Evolutionary conservation across 305 asterid genomes (phyloP).

Genomic region (Fraxinus platypoda): DNA sequence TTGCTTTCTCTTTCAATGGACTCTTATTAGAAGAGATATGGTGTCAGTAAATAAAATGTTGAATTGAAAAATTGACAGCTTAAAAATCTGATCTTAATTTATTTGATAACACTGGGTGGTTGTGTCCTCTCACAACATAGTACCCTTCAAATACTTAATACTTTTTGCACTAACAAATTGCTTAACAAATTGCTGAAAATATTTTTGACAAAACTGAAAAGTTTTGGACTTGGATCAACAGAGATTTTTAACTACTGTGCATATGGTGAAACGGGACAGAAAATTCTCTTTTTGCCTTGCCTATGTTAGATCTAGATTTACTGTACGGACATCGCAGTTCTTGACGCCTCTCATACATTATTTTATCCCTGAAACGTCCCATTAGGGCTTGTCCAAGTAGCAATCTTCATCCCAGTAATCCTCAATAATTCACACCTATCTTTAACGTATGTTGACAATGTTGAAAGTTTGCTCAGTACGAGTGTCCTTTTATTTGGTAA

Average conservation of each 20-base stretch:
- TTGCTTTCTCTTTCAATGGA: constrained; percentile 17
- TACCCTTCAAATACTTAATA: neutral
- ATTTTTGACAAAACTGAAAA: constrained; percentile 10
- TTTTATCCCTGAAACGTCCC: neutral
- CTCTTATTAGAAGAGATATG: constrained; percentile 22
- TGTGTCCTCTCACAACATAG: constrained; percentile 19
- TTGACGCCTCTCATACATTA: neutral
- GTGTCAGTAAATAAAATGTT: constrained; percentile 6
- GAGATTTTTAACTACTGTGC: neutral
- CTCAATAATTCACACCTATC: neutral
- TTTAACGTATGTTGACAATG: constrained; percentile 9
- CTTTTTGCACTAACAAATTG: neutral
- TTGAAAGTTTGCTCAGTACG: constrained; percentile 15
- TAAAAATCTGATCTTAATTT: constrained; percentile 15
- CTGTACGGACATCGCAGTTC: neutral
- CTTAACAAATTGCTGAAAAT: neutral
- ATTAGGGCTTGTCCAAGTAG: constrained; percentile 15
- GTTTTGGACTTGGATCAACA: neutral
- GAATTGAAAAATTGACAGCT: constrained; percentile 3
- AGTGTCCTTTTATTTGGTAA: neutral
- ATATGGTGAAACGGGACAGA: neutral
- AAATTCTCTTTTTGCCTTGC: neutral
- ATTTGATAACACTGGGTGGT: constrained; percentile 13
- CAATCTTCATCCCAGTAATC: constrained; percentile 1
- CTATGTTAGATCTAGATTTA: constrained; percentile 17